Evolutionary conservation across 768 basidiomycete genomes (phyloP).

Genomic region (Trametes punicea): DNA sequence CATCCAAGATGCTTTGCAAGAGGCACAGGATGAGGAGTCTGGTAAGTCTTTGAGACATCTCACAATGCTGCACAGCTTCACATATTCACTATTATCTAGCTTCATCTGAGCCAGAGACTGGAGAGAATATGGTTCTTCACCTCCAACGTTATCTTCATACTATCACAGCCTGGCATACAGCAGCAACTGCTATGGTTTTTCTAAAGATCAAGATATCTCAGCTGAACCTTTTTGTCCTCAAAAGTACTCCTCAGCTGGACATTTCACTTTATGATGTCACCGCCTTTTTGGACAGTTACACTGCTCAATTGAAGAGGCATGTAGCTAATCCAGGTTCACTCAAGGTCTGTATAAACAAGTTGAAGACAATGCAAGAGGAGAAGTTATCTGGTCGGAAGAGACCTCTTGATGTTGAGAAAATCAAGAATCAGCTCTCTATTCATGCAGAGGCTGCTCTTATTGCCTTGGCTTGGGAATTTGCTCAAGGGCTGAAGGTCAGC

Average conservation of each 20-base stretch:
- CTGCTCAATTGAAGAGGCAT: not conserved
- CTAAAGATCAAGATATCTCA: not conserved
- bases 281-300: not conserved
- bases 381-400: too few species aligned
- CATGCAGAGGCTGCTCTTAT: not conserved
- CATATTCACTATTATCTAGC: not conserved
- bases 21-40: too few species aligned
- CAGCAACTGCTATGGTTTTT: not conserved
- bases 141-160: not conserved
- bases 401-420: not conserved
- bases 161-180: not conserved
- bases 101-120: not conserved
- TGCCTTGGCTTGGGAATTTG: not conserved
- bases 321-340: too few species aligned
- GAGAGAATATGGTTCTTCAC: not conserved
- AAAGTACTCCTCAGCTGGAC: not conserved
- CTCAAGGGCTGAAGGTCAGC: not conserved
- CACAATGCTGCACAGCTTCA: too few species aligned
- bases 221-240: not conserved
- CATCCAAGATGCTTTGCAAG: too few species aligned
- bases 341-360: too few species aligned
- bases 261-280: not conserved
- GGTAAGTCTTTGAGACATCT: too few species aligned
- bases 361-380: not conserved
- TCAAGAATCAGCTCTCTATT: not conserved